phyloP scores from a whole-genome alignment of 305 asterid genomes.

The Salvia sclarea region DNA sequence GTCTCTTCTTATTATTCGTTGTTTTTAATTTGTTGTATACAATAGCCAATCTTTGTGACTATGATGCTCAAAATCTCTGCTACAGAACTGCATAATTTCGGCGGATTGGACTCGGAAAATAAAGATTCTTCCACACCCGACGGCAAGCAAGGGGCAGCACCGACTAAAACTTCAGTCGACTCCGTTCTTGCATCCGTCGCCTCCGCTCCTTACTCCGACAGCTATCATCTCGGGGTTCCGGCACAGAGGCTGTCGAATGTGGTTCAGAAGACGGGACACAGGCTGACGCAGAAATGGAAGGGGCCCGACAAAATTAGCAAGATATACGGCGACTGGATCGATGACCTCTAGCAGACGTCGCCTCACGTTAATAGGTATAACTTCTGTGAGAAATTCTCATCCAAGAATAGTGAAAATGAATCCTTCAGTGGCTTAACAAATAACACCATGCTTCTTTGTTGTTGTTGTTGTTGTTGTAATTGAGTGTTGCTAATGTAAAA shows the following conservation, averaged over 20 bases:
- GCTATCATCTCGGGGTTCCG: slow-evolving; percentile 49
- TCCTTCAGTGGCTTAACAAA: neutral
- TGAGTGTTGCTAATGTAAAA: slow-evolving; percentile 25
- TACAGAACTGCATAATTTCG: slow-evolving; percentile 68
- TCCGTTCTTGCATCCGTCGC: slow-evolving; percentile 36
- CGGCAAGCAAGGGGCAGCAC: slow-evolving; percentile 45
- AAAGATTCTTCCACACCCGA: slow-evolving; percentile 52
- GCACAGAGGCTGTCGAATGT: slow-evolving; percentile 57
- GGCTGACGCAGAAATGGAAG: slow-evolving; percentile 70
- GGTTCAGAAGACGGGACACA: slow-evolving; percentile 54
- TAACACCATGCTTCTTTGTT: neutral
- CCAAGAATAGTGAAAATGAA: neutral
- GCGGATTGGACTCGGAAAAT: slow-evolving; percentile 61
- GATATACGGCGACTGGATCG: slow-evolving; percentile 94
- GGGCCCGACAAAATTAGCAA: slow-evolving; percentile 90
- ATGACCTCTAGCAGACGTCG: slow-evolving; percentile 50
- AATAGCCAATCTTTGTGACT: neutral
- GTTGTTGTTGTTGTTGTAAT: slow-evolving; percentile 34
- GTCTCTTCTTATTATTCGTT: no score
- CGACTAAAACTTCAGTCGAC: slow-evolving; percentile 43
- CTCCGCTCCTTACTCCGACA: slow-evolving; percentile 48
- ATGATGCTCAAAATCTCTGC: neutral
- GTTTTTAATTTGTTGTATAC: neutral
- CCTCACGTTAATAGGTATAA: neutral
- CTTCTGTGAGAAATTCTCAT: neutral